phyloP scores from a whole-genome alignment of 495 filamentous ascomycete genomes.

The Pyrenula aspistea region DNA sequence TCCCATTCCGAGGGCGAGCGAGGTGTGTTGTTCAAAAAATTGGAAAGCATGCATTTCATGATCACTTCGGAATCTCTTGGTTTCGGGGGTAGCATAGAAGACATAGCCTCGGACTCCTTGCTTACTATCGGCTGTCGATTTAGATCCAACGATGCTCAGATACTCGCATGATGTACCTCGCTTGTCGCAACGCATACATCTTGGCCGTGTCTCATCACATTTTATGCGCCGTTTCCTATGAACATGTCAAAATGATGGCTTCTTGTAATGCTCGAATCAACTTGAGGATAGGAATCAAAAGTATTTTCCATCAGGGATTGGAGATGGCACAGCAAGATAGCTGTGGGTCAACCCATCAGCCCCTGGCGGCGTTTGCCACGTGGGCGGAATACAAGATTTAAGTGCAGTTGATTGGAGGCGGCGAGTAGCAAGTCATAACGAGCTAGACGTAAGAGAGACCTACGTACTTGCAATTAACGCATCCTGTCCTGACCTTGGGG shows the following conservation, averaged over 20 bases:
- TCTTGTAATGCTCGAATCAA: too few relatives aligned
- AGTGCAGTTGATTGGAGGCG: too few relatives aligned
- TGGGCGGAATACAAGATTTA: too few relatives aligned
- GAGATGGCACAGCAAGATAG: too few relatives aligned
- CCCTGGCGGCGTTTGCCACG: too few relatives aligned
- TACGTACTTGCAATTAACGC: background rate
- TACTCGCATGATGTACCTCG: background rate
- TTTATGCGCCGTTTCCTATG: background rate
- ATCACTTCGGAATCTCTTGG: background rate
- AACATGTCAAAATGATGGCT: background rate
- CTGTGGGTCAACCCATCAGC: too few relatives aligned
- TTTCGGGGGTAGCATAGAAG: background rate
- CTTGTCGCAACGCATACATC: background rate
- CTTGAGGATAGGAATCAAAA: too few relatives aligned
- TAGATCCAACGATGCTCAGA: background rate
- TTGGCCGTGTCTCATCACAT: background rate
- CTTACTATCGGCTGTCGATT: background rate
- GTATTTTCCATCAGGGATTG: too few relatives aligned
- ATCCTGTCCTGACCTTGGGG: background rate
- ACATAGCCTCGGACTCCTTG: background rate
- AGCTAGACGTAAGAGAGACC: background rate
- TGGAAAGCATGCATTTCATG: background rate
- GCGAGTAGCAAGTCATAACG: too few relatives aligned
- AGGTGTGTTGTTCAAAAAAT: background rate
- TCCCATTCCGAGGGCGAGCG: background rate